Evolutionary conservation across 441 rosid genomes (phyloP).

Genomic region (Pelargonium cotyledonis): DNA sequence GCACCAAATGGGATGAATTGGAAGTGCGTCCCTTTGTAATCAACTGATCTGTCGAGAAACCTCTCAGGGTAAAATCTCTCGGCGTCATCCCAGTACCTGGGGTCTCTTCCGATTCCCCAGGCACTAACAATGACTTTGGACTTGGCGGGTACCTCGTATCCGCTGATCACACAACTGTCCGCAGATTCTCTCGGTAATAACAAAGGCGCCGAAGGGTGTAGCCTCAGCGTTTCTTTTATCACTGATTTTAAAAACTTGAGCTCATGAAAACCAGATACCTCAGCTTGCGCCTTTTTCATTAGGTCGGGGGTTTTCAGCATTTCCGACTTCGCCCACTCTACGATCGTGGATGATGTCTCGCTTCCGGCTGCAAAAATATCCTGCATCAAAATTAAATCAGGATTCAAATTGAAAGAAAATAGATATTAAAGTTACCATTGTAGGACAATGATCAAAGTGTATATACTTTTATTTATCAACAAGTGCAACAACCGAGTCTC

Average conservation of each 20-base stretch:
- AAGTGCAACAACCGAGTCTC: too few species aligned
- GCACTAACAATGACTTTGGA: not conserved
- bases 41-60: not conserved
- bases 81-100: not conserved
- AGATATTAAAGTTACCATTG: too few species aligned
- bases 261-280: too few species aligned
- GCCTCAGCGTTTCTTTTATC: constrained; percentile 1
- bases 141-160: not conserved
- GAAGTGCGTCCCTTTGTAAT: not conserved
- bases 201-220: constrained; percentile 1
- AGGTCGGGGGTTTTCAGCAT: too few species aligned
- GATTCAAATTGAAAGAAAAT: too few species aligned
- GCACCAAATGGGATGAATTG: constrained; percentile 8
- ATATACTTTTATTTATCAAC: too few species aligned
- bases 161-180: not conserved
- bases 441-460: too few species aligned
- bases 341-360: too few species aligned
- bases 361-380: too few species aligned
- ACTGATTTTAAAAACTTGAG: not conserved
- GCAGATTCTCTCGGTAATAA: not conserved
- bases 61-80: not conserved
- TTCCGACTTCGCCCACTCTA: too few species aligned
- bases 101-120: not conserved
- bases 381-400: too few species aligned
- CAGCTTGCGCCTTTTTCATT: too few species aligned